Evolutionary conservation across 805 yeast genomes (phyloP).

Genomic region (Teunomyces panamensis): DNA sequence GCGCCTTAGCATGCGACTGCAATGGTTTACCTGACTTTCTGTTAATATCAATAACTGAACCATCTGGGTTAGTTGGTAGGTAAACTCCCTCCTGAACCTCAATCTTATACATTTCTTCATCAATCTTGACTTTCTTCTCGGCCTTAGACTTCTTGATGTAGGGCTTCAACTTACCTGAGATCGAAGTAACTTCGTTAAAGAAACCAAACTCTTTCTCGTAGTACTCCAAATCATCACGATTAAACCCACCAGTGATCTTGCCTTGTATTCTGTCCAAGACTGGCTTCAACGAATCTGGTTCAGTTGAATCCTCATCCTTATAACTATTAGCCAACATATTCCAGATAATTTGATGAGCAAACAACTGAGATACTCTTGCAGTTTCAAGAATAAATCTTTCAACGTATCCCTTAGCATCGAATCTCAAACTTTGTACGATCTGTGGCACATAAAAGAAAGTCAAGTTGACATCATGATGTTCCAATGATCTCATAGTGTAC

Average conservation of each 20-base stretch:
- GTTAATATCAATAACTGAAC: constrained; percentile 86
- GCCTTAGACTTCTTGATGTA: constrained; percentile 92
- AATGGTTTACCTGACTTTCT: constrained; percentile 90
- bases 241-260: constrained; percentile 61
- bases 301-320: constrained; percentile 81
- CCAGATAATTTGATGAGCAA: constrained; percentile 98
- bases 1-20: constrained; percentile 98
- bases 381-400: constrained; percentile 88
- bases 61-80: constrained; percentile 95
- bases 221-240: constrained; percentile 57
- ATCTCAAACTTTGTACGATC: constrained; percentile 87
- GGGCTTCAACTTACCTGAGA: constrained; percentile 93
- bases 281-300: constrained; percentile 83
- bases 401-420: constrained; percentile 80
- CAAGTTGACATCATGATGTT: constrained; percentile 77
- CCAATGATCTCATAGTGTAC: constrained; percentile 86
- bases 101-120: constrained; percentile 87
- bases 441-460: constrained; percentile 98
- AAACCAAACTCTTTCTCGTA: constrained; percentile 84
- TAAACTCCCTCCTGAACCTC: constrained; percentile 79
- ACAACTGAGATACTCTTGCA: constrained; percentile 83
- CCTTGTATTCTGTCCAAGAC: constrained; percentile 68
- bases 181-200: constrained; percentile 86
- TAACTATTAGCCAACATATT: constrained; percentile 92
- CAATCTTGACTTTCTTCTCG: constrained; percentile 93